Conservation (phyloP, 495 filamentous ascomycete genomes). For the Clavariopsis aquatica region DNA sequence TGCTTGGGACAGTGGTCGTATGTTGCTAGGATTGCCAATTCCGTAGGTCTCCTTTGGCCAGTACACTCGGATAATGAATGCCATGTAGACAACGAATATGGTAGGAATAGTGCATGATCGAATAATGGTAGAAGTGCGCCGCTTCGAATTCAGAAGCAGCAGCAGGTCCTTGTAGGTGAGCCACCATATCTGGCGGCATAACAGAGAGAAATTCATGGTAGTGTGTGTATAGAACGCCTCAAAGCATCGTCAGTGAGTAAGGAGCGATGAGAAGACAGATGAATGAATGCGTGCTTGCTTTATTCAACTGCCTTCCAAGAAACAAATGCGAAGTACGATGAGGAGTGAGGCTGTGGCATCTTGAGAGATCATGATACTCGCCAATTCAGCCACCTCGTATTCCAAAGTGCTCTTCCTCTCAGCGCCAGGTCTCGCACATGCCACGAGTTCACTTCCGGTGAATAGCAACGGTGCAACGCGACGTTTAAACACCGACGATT, state of each 20-base stretch:
- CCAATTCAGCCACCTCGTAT: constrained; percentile 1
- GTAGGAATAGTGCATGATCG: constrained; percentile 30
- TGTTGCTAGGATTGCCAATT: constrained; percentile 54
- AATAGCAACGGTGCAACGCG: background rate
- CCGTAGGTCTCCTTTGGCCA: constrained; percentile 54
- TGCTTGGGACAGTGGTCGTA: constrained; percentile 60
- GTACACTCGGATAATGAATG: constrained; percentile 33
- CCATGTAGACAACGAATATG: constrained; percentile 29
- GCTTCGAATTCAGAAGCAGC: constrained; percentile 26
- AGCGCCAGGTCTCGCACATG: background rate
- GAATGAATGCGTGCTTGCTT: background rate
- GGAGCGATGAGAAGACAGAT: background rate
- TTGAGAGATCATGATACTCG: background rate
- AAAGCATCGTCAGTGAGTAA: background rate
- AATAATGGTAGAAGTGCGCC: constrained; percentile 21
- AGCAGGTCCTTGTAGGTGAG: constrained; percentile 32
- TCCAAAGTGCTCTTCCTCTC: background rate
- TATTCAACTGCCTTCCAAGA: background rate
- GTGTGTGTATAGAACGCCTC: background rate
- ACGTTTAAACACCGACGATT: background rate
- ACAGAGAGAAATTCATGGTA: constrained; percentile 12
- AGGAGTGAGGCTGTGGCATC: constrained; percentile 7
- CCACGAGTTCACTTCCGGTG: background rate
- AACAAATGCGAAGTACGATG: constrained; percentile 20
- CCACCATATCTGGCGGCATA: constrained; percentile 28